These are phyloP conservation scores for Ramularia endophylla DNA, from an alignment of 2,329 filamentous ascomycete genomes.

Conservation along the genomic window DNA sequence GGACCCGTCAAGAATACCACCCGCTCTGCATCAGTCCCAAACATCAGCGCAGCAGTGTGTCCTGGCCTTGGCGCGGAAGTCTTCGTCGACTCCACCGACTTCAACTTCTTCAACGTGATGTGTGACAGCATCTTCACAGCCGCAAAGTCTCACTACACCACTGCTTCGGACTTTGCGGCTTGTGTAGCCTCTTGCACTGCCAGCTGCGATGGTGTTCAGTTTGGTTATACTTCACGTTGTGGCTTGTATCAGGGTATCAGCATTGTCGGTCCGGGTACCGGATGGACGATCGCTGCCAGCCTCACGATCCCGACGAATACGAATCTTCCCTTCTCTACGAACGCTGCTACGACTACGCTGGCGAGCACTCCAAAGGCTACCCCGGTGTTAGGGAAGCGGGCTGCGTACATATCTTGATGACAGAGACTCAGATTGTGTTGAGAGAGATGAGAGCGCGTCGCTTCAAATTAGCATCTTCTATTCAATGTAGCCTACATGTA, in stretches of 20 bases:
- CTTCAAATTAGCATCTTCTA: no score
- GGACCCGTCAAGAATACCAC: conserved; percentile 5
- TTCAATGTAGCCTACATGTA: no score
- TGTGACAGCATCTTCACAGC: conserved; percentile 18
- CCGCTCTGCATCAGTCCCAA: conserved; percentile 4
- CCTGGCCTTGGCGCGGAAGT: conserved; percentile 12
- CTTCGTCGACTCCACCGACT: conserved; percentile 11
- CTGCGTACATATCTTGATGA: no score
- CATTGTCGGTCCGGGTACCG: conserved; percentile 10
- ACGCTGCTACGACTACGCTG: not conserved
- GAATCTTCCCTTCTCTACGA: not conserved
- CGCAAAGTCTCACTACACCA: conserved; percentile 13
- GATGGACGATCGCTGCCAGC: conserved; percentile 17
- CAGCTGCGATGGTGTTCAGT: conserved; percentile 17
- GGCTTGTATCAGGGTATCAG: conserved; percentile 18
- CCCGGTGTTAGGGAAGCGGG: no score
- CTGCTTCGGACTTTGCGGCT: conserved; percentile 14
- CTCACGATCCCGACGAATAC: conserved; percentile 9
- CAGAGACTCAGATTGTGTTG: no score
- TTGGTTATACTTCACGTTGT: conserved; percentile 17
- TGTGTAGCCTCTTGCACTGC: conserved; percentile 18
- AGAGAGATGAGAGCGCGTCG: no score
- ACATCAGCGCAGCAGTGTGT: conserved; percentile 11
- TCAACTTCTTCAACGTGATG: conserved; percentile 13
- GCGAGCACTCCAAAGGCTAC: no score